Base-by-base conservation (phyloP, 1,284 basidiomycete species). In the Ceratobasidium sp. region DNA sequence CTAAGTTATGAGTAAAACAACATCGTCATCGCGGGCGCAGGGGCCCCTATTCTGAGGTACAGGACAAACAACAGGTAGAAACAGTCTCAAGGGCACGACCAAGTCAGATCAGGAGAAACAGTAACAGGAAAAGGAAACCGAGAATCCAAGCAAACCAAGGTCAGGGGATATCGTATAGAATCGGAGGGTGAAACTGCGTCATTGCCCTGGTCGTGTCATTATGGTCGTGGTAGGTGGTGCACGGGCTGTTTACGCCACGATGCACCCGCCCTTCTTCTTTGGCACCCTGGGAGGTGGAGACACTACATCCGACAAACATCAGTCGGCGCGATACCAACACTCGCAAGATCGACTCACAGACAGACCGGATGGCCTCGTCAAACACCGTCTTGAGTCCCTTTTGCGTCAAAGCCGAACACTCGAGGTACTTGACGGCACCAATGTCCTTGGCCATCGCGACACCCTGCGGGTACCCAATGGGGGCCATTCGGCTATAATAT, bases 401-500 rank as follows among this genome's bases (percentile, higher is more conserved):
- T 85, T 99, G 97, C 56, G 97, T 98, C 78, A 99, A 84, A 51
- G 97, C 97, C 30, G 95, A 97, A 81, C 96, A 98, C 82, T 99
- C 96, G 73, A 98, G 83, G 80, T 98, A 99, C 81, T 95, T 96
- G 76, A 96, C 92, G 42, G 96, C 96, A 46, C 92, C 91, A 76
- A 99, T 97, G 78, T 98, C 95, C 79, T 91, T 91, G 73, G 90
- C 88, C 94, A 98, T 95, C 66, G 88, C 85, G 48, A 94, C 89
- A 72, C 95, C 96, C 83, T 98, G 92, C 62, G 88, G 85, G 80
- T 96, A 99, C 76, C 89, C 86, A 79, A 99, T 97, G 48, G 97
- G 96, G 70, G 89, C 87, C 92, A 97, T 96, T 78, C 96, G 90
- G 76, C 97, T 93, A 75, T 16, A 56, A 23, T 5, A 25, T 18